These are phyloP conservation scores for Olyra latifolia DNA, from an alignment of 176 grass and related monocot species.

Conservation along the genomic window DNA sequence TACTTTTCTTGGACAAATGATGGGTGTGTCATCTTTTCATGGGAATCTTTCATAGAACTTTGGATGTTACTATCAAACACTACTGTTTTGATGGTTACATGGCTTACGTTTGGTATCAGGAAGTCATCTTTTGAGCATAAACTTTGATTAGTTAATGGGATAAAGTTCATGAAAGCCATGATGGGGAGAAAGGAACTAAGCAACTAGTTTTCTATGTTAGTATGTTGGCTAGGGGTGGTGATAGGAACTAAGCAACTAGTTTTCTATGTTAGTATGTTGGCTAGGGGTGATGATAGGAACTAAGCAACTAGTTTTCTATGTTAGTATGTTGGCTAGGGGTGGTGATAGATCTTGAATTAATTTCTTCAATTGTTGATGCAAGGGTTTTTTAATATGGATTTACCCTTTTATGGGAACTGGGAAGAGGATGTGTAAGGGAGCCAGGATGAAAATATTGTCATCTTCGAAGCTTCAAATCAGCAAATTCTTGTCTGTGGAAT, in stretches of 20 bases:
- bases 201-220: not conserved
- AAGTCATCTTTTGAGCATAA: not conserved
- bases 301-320: not conserved
- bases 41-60: not conserved
- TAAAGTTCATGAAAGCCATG: not conserved
- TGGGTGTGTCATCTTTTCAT: not conserved
- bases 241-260: not conserved
- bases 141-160: not conserved
- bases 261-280: not conserved
- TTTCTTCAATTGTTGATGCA: not conserved
- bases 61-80: not conserved
- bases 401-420: not conserved
- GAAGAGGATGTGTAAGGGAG: not conserved
- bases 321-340: not conserved
- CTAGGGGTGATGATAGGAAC: not conserved
- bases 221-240: not conserved
- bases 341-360: not conserved
- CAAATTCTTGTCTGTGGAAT: not conserved
- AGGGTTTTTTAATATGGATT: not conserved
- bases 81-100: not conserved
- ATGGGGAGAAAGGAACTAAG: not conserved
- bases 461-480: not conserved
- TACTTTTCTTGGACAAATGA: not conserved
- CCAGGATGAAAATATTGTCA: not conserved
- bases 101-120: not conserved